Base-by-base conservation (phyloP, 225 moss, liverwort and hornwort genomes). In the Sphagnum tenellum region DNA sequence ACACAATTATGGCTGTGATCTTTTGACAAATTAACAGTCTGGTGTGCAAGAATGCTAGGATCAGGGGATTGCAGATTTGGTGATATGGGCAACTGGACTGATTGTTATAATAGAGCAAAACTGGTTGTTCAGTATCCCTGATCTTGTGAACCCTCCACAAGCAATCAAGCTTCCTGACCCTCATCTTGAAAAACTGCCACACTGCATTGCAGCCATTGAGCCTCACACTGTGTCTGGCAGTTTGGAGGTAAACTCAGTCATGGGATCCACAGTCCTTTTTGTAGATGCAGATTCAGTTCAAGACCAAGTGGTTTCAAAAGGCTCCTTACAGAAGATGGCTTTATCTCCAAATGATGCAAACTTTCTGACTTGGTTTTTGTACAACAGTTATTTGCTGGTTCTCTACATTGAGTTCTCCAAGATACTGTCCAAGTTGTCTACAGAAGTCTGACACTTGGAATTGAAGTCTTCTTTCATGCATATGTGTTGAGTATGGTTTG, bases 311-410 rank as follows among this genome's bases (percentile, higher is more conserved):
- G 82, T 87, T 47, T 76, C 85, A 57, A 78, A 89, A 49, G 98
- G 90, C 45, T 90, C 98, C 10, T 59, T 93, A 49, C 93, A 93
- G 63, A 93, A 88, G 84, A 90, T 98, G 92, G 82, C 89, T 3
- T 71, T 98, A 8, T 90, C 98, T 8, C 81, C 90, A 1, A 85
- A 29, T 29, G 29, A 89, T 49, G 98, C 90, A 56, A 86, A 77
- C 44, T 86, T 87, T 62, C 62, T 90, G 75, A 90, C 93, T 61
- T 90, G 84, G 70, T 98, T 98, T 66, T 92, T 87, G 7, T 89
- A 93, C 57, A 87, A 98, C 74, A 93, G 93, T n/a, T 87, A 77
- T 4, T 69, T 98, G 56, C 71, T 93, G 76, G 90, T 98, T 64
- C 76, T 93, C 60, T 76, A 76, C 50, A 72, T 80, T 56, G 98